Evolutionary conservation across 2,329 filamentous ascomycete genomes (phyloP).

Genomic region (Capronia epimyces): DNA sequence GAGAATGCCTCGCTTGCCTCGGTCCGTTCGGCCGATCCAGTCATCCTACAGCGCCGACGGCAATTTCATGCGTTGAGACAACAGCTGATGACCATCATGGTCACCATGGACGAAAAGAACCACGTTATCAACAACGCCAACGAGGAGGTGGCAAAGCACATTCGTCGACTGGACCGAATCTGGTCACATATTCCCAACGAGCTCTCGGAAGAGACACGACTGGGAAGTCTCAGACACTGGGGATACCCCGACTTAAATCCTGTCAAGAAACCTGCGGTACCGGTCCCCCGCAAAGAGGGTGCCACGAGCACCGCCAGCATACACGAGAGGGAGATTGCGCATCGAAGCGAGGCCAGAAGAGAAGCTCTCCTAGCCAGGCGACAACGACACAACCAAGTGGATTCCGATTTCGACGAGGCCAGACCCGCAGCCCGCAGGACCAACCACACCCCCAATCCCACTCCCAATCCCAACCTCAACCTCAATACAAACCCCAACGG

Average conservation of each 20-base stretch:
- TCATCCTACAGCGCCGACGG: conserved; percentile 48
- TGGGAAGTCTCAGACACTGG: conserved; percentile 90
- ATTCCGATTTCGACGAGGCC: conserved; percentile 73
- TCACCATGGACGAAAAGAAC: conserved; percentile 94
- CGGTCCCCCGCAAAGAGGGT: conserved; percentile 58
- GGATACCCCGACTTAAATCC: conserved; percentile 83
- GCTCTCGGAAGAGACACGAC: conserved; percentile 89
- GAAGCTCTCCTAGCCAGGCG: conserved; percentile 63
- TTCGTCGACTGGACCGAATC: conserved; percentile 76
- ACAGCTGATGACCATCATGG: conserved; percentile 76
- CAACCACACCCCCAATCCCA: too few species aligned
- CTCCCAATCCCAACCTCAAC: too few species aligned
- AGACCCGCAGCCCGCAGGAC: conserved; percentile 48
- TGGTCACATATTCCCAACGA: conserved; percentile 82
- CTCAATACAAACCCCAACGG: too few species aligned
- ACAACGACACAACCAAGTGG: conserved; percentile 50
- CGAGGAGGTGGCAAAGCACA: conserved; percentile 78
- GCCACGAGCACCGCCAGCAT: conserved; percentile 50
- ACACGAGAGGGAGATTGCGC: conserved; percentile 75
- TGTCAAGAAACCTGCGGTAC: conserved; percentile 47
- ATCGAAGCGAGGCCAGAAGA: conserved; percentile 76
- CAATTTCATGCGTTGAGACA: conserved; percentile 72
- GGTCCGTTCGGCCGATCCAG: conserved; percentile 16
- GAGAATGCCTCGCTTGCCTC: conserved; percentile 26
- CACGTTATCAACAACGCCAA: conserved; percentile 92